These are phyloP conservation scores for Fragosphaeria purpurea DNA, from an alignment of 2,329 filamentous ascomycete species.

Conservation along the genomic window DNA sequence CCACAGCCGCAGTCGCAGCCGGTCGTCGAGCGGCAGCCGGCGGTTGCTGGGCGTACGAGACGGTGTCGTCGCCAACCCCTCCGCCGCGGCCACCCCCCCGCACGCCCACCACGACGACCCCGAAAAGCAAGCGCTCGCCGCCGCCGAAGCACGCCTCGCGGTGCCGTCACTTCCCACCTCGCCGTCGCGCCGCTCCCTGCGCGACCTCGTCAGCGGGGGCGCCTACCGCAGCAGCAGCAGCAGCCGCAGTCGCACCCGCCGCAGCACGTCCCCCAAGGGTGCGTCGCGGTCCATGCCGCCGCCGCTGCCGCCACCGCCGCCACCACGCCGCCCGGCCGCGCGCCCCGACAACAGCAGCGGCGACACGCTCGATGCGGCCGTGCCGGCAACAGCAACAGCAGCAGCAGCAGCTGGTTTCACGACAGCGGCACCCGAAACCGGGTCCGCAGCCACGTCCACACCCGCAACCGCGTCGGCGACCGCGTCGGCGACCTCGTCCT, in stretches of 20 bases:
- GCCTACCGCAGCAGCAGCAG: background rate
- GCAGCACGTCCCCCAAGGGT: too few relatives aligned
- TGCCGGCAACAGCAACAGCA: background rate
- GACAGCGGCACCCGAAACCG: background rate
- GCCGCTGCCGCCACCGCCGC: background rate
- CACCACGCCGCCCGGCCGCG: background rate
- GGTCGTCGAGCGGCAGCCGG: too few relatives aligned
- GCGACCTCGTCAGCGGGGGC: background rate
- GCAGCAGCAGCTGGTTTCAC: background rate
- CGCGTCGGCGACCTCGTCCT: background rate
- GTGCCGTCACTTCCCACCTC: background rate
- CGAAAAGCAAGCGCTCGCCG: background rate
- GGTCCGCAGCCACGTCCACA: background rate
- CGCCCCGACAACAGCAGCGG: background rate
- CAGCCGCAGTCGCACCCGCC: background rate
- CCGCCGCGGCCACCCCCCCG: background rate
- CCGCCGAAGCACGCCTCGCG: background rate
- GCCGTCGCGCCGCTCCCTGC: background rate
- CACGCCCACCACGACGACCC: background rate
- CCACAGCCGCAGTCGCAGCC: background rate
- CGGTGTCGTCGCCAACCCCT: background rate
- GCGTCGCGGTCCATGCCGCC: background rate
- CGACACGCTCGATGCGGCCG: too few relatives aligned
- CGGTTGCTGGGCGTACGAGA: too few relatives aligned
- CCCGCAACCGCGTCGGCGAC: too few relatives aligned